phyloP scores from a whole-genome alignment of 2,329 filamentous ascomycete genomes.

The Hyphodiscus sp. region DNA sequence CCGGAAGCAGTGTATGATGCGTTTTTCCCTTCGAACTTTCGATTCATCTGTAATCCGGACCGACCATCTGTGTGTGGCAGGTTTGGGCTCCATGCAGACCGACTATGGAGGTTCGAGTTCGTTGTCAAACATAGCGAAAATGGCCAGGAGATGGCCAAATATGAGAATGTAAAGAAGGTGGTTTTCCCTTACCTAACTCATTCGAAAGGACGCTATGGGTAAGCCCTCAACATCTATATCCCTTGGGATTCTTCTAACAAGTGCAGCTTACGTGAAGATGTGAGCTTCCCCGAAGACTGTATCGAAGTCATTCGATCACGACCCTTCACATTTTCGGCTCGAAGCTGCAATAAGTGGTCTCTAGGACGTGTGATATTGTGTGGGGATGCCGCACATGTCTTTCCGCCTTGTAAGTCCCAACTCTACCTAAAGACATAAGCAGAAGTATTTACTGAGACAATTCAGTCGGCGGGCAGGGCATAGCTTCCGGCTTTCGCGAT shows the following conservation, averaged over 20 bases:
- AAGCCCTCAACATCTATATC: conserved; percentile 1
- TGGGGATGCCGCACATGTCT: conserved; percentile 46
- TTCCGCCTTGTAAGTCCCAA: conserved; percentile 37
- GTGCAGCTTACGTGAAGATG: conserved; percentile 18
- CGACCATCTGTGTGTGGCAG: conserved; percentile 37
- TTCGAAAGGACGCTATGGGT: conserved; percentile 8
- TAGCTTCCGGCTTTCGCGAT: conserved; percentile 36
- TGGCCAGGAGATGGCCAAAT: conserved; percentile 24
- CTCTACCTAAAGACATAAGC: background rate
- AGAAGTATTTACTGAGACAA: conserved; percentile 5
- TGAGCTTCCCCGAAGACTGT: conserved; percentile 39
- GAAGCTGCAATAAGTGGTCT: conserved; percentile 42
- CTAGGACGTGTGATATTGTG: conserved; percentile 36
- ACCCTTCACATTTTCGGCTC: conserved; percentile 39
- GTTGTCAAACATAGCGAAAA: conserved; percentile 30
- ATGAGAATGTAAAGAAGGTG: conserved; percentile 21
- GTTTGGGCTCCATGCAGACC: conserved; percentile 25
- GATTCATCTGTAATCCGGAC: conserved; percentile 36
- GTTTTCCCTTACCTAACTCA: conserved; percentile 29
- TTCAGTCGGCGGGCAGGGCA: conserved; percentile 35
- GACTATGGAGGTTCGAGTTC: conserved; percentile 32
- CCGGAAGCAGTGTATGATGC: conserved; percentile 41
- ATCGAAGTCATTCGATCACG: conserved; percentile 39
- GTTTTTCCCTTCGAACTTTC: conserved; percentile 40
- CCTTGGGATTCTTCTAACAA: background rate